Evolutionary conservation across 805 yeast species (phyloP), one percentile per base, ranked within the genome.

Genomic region (Kodamaea nitidulidarum): DNA sequence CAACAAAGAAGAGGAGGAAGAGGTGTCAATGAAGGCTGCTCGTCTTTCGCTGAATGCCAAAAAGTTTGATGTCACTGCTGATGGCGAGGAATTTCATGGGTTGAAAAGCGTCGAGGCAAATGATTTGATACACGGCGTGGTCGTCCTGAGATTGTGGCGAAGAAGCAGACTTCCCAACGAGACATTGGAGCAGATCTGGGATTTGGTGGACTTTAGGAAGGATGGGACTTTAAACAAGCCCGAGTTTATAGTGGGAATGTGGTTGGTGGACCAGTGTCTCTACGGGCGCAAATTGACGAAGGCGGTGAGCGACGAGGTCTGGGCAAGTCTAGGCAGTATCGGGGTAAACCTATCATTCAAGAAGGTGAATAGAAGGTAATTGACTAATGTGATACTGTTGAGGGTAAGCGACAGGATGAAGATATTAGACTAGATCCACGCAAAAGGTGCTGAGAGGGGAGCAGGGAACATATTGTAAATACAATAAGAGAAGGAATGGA

Each of bases 201-300:
- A 78, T 35, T 67, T 83, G 50, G 91, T 90, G 4, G 87, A 76
- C 55, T 71, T 63, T 40, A 58, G 80, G 48, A 60, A 67, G 33
- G 93, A 84, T 56, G 95, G 95, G 0, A 76, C 85, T 1, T 65
- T 93, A 39, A 83, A 81, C 48, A 76, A 86, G 45, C 81, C 80
- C 26, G 91, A 90, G 46, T 93, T 93, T 52, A 65, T 91, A 22
- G 91, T 90, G n/a, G 98, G 98, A 0, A 90, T 86, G 84, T 93
- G 98, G 98, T 62, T 90, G 4, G 90, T 93, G 2, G 99, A 93
- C 59, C 98, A 93, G 61, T 86, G 96, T 55, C 68, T 93, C 10
- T 93, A 91, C 56, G 98, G 98, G 0, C 71, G 95, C 28, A 93
- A 93, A 57, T 64, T 93, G 35, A 98, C 98, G 0, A 72, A 76